A percentile compares a stretch with the other conserved stretches of the same genome.
Evolutionary conservation across 306 rosid species (phyloP).

Genomic region (Potentilla sterilis): DNA sequence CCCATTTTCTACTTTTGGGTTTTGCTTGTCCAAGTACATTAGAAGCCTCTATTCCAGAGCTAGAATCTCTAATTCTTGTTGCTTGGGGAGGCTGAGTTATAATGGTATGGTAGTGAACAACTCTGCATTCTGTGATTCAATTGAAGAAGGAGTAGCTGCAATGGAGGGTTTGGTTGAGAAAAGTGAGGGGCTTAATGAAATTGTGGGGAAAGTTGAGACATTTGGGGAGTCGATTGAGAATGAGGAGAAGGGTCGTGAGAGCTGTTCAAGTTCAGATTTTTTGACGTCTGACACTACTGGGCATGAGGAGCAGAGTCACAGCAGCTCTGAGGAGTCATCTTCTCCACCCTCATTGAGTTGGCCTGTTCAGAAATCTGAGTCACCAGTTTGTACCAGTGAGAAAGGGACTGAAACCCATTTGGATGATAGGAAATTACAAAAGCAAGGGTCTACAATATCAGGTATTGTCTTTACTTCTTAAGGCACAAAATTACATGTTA

Average conservation of each 20-base stretch:
- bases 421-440: slow-evolving; percentile 47
- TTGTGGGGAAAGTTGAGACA: slow-evolving; percentile 38
- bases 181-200: slow-evolving; percentile 21
- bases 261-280: slow-evolving; percentile 74
- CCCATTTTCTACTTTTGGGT: slow-evolving; percentile 47
- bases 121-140: slow-evolving; percentile 48
- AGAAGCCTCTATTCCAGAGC: slow-evolving; percentile 37
- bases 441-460: slow-evolving; percentile 48
- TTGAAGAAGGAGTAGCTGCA: slow-evolving; percentile 33
- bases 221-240: slow-evolving; percentile 49
- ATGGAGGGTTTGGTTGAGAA: slow-evolving; percentile 53
- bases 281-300: slow-evolving; percentile 72
- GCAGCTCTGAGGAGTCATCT: slow-evolving; percentile 74
- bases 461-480: slow-evolving; percentile 37
- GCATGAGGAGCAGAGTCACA: slow-evolving; percentile 69
- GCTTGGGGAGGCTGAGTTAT: slow-evolving; percentile 44
- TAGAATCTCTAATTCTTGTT: slow-evolving; percentile 48
- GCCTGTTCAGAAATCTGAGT: slow-evolving; percentile 48
- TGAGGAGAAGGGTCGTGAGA: slow-evolving; percentile 64
- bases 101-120: slow-evolving; percentile 52
- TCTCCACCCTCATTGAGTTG: slow-evolving; percentile 65
- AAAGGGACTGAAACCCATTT: slow-evolving; percentile 33
- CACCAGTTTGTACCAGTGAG: slow-evolving; percentile 33
- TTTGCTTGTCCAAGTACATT: slow-evolving; percentile 57
- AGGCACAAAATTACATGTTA: background rate